Base-by-base conservation (phyloP, 2,329 filamentous ascomycete genomes). In the Phoma sp. region DNA sequence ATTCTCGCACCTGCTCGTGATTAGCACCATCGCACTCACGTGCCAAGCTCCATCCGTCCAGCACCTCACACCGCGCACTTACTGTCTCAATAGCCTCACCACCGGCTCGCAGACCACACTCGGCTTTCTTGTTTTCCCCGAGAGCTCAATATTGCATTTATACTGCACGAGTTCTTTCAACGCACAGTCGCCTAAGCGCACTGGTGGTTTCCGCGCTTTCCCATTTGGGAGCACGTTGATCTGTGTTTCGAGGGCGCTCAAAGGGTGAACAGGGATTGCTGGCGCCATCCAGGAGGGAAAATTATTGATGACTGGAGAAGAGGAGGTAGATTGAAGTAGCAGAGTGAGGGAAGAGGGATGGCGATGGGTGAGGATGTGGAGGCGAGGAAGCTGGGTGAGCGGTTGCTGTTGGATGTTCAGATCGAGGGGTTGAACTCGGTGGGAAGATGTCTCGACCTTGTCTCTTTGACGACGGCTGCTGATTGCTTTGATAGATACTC, bases 121-220 rank as follows among this genome's bases (percentile, higher is more conserved):
- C 3, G 78, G 75, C 45, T 69, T 66, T 14, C 72, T 75, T 45
- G 73, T 65, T 30, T 77, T 72, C 39, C 68, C 52, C 14, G 59
- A 25, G 9, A 76, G 71, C 7, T 79, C 75, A 8, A 85, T 73
- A 66, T 85, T 80, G 72, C 86, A 89, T 24, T 80, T 80, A 67
- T 86, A 88, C 73, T 89, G 86, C 41, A 84, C 74, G 71, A 88
- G 71, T 68, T 87, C 83, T 61, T 83, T 77, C 36, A 88, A 72
- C 52, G 79, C 72, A 69, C 86, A 88, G 44, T 83, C 74, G 48
- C 75, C 69, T 5, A 88, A 75, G 29, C 83, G 75, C 55, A 85
- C 73, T 13, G 78, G 73, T n/a, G 69, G 71, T 68, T 86, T 86
- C 57, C 82, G 81, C 45, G 75, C 71, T 66, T 82, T 79, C 75